Evolutionary conservation across 2,329 filamentous ascomycete genomes (phyloP).

Genomic region (Monosporascus sp.): DNA sequence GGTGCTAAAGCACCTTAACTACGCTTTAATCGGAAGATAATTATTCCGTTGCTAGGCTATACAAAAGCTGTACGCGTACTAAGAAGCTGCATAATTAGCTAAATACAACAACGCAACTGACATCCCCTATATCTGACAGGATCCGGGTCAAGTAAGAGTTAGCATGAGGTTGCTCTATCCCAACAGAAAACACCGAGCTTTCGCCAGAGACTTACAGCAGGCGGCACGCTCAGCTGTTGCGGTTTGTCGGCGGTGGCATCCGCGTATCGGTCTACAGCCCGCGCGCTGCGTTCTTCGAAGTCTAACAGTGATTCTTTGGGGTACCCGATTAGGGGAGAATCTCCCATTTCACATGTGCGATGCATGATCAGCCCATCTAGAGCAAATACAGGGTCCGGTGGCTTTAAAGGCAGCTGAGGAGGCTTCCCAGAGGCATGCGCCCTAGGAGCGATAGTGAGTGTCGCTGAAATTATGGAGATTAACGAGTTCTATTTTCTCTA

Average conservation of each 20-base stretch:
- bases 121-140: no score
- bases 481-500: no score
- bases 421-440: not conserved
- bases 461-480: not conserved
- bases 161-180: not conserved
- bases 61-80: no score
- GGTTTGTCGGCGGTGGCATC: not conserved
- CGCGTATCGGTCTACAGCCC: not conserved
- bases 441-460: not conserved
- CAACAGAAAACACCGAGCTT: not conserved
- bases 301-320: conserved; percentile 1
- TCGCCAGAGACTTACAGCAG: not conserved
- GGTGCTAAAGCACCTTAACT: no score
- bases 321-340: not conserved
- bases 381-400: not conserved
- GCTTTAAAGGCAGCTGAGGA: not conserved
- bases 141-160: not conserved
- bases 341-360: not conserved
- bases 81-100: no score
- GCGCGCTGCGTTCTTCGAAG: conserved; percentile 2
- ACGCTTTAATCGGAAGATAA: no score
- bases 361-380: conserved; percentile 1
- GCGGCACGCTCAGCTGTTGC: not conserved
- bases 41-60: no score
- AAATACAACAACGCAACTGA: no score